Evolutionary conservation across 306 rosid genomes (phyloP).

Genomic region (Chamaecrista fasciculata): DNA sequence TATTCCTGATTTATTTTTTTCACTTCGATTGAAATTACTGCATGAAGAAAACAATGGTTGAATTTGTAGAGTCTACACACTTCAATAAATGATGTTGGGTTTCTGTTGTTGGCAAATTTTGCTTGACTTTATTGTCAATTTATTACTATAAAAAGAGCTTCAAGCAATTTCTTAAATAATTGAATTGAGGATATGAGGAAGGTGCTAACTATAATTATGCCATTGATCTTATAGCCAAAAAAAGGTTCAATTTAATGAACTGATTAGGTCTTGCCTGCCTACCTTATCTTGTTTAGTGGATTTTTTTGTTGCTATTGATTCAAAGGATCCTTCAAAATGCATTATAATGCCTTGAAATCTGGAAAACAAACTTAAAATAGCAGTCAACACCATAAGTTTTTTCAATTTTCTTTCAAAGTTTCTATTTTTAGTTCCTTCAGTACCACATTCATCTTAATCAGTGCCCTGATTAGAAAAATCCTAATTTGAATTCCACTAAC

Average conservation of each 20-base stretch:
- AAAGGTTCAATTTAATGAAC: background rate
- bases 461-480: too few relatives aligned
- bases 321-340: too few relatives aligned
- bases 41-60: background rate
- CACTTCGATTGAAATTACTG: constrained; percentile 4
- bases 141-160: background rate
- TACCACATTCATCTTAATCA: too few relatives aligned
- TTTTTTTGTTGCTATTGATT: background rate
- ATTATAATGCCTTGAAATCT: too few relatives aligned
- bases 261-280: background rate
- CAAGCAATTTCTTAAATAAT: too few relatives aligned
- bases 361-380: too few relatives aligned
- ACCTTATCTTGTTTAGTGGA: background rate
- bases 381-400: too few relatives aligned
- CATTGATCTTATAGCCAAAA: background rate
- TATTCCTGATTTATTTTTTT: too few relatives aligned
- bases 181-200: background rate
- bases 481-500: background rate
- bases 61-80: background rate
- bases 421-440: too few relatives aligned
- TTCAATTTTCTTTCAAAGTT: too few relatives aligned
- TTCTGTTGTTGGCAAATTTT: constrained; percentile 12
- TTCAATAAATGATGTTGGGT: background rate
- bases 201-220: background rate
- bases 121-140: background rate